Evolutionary conservation across 140 eudicot genomes (phyloP), one percentile per base, ranked within the genome.

Genomic region (Oenanthe javanica): DNA sequence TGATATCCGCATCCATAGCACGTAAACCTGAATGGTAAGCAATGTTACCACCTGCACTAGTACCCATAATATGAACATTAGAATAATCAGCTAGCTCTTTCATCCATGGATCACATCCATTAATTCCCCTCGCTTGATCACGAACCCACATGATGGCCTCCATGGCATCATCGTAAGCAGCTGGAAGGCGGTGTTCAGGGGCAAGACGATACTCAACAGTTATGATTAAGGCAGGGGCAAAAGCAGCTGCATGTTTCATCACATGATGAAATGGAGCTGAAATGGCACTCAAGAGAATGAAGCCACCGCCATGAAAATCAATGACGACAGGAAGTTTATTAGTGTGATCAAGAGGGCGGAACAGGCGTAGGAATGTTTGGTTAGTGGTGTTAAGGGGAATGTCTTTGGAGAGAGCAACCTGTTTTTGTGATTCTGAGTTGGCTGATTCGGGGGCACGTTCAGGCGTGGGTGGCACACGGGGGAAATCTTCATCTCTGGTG

Each of bases 111-210:
- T 91, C 98, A 52, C 83, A 31, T 15, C 76, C 86, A 13, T 80
- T 75, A 49, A 72, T 25, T 0, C 67, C 80, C 13, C 75, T 11
- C 0, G 98, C 97, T 66, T 93, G 96, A 46, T 90, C 87, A 31
- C 85, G 86, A 13, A 83, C 83, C 98, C 98, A 93, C 52, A 2
- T 21, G 69, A 93, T 47, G 12, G 98, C 97, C 71, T 93, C 93
- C 75, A 79, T 31, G 12, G 96, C 98, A 21, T 93, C 98, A 9
- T 88, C 96, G 49, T 93, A 91, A 1, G 95, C 93, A 0, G 96
- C 96, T 4, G 98, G 98, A 3, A 93, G 97, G 36, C 93, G 93
- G 78, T 90, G 83, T 81, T 93, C 98, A 9, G 98, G 97, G 8
- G 97, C 97, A 0, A 91, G 88, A 16, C 97, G 92, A 77, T 91